Conservation (phyloP, 768 basidiomycete genomes). For the Mycena metata region DNA sequence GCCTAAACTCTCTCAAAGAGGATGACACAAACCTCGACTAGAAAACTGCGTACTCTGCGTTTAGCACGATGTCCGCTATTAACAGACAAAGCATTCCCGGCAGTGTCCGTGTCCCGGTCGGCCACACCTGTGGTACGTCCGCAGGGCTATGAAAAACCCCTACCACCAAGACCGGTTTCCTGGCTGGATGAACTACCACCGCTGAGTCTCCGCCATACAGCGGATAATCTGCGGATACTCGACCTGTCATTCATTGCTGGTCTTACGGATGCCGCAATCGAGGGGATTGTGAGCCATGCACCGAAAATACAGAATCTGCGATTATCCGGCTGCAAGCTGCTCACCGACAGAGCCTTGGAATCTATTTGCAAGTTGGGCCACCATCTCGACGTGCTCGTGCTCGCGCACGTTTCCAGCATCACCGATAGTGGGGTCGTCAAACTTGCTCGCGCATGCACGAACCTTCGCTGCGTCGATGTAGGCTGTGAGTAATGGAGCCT, state of each 20-base stretch:
- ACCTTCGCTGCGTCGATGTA: conserved; percentile 86
- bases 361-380: conserved; percentile 80
- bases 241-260: conserved; percentile 79
- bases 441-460: conserved; percentile 77
- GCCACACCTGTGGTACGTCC: conserved; percentile 41
- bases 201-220: conserved; percentile 71
- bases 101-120: conserved; percentile 70
- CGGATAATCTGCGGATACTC: conserved; percentile 82
- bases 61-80: conserved; percentile 83
- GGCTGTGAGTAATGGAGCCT: conserved; percentile 73
- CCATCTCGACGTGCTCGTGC: conserved; percentile 82
- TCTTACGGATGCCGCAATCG: conserved; percentile 83
- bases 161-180: conserved; percentile 68
- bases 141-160: conserved; percentile 59
- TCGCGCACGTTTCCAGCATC: conserved; percentile 84
- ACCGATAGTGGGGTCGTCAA: conserved; percentile 82
- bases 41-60: conserved; percentile 81
- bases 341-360: conserved; percentile 81
- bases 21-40: conserved; percentile 43
- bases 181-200: conserved; percentile 76
- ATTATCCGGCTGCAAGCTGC: conserved; percentile 79
- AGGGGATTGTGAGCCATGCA: conserved; percentile 81
- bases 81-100: conserved; percentile 87
- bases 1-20: conserved; percentile 11
- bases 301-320: conserved; percentile 82